Evolutionary conservation across 1,284 basidiomycete species (phyloP).

Genomic region (Xanthoconium separans): DNA sequence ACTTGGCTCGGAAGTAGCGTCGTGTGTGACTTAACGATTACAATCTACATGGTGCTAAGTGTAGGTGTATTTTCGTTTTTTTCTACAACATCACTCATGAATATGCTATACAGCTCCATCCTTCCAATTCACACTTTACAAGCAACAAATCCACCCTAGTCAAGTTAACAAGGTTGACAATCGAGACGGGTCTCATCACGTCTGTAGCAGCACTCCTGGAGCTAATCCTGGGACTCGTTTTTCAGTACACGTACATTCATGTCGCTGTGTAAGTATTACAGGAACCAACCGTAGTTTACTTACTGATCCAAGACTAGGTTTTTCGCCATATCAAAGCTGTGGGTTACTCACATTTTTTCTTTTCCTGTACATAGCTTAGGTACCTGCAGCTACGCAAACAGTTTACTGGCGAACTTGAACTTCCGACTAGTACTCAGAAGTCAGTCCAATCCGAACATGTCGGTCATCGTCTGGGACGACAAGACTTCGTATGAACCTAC

Average conservation of each 20-base stretch:
- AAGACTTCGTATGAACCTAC: not conserved
- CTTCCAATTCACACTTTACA: constrained; percentile 7
- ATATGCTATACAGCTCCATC: constrained; percentile 11
- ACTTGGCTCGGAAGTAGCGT: constrained; percentile 23
- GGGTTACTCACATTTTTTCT: not conserved
- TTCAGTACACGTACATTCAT: constrained; percentile 6
- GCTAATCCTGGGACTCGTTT: constrained; percentile 12
- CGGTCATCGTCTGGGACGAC: constrained; percentile 11
- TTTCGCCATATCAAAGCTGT: constrained; percentile 28
- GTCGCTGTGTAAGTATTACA: constrained; percentile 20
- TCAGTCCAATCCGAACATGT: not conserved
- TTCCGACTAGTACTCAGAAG: constrained; percentile 17
- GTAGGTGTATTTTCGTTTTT: constrained; percentile 4
- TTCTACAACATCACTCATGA: not conserved
- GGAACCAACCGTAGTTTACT: accelerated
- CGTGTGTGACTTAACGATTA: constrained; percentile 21
- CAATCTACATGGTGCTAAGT: constrained; percentile 19
- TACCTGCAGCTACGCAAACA: constrained; percentile 21
- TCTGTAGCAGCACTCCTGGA: constrained; percentile 19
- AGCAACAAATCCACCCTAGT: constrained; percentile 3
- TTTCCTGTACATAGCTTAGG: not conserved
- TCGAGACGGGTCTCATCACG: constrained; percentile 30
- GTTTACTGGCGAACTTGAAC: constrained; percentile 24
- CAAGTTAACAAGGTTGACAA: constrained; percentile 21
- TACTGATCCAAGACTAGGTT: not conserved